Evolutionary conservation across 2,329 filamentous ascomycete genomes (phyloP), one percentile per base, ranked within the genome.

Genomic region (Fusarium sublunatum): DNA sequence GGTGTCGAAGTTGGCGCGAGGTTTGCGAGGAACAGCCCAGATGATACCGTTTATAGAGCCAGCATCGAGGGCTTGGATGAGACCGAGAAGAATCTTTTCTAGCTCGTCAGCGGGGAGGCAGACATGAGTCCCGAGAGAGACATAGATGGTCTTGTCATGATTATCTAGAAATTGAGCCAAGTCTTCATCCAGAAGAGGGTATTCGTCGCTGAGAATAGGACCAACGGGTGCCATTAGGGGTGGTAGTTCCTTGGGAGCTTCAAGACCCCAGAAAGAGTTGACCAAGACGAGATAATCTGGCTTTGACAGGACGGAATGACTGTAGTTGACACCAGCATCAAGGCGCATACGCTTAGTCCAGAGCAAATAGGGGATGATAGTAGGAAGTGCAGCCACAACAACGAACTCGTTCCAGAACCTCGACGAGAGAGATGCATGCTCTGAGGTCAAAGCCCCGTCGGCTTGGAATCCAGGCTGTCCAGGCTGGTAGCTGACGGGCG

Each of bases 261-360:
- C 79, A 7, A 81, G 68, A 0, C 78, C 79, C 53, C 75, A 78
- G 58, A 81, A 81, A 0, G 77, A 79, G 48, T 81, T 81, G 24
- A 81, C 74, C 6, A 81, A 68, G 3, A 78, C 61, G 4, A 82
- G 73, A 41, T 80, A 75, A 51, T 79, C 71, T 0, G 79, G 79
- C 43, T 80, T 80, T 4, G 68, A 53, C 1, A 67, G 52, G 1
- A 64, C 52, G 0, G 72, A 73, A 6, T 75, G 67, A 3, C 64
- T 50, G 19, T 76, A 72, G 7, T 64, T 49, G 6, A 80, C 75
- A 4, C 75, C 78, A 1, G 68, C 67, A 8, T 52, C 52, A n/a
- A 60, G 58, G 7, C 78, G 73, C 76, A 80, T 77, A 5, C 55
- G 57, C 10, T 61, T 67, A 0, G 70, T 72, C 69, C 72, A 79